Conservation (phyloP, 352 stramenopile genomes). For the Globisporangium radiosum region DNA sequence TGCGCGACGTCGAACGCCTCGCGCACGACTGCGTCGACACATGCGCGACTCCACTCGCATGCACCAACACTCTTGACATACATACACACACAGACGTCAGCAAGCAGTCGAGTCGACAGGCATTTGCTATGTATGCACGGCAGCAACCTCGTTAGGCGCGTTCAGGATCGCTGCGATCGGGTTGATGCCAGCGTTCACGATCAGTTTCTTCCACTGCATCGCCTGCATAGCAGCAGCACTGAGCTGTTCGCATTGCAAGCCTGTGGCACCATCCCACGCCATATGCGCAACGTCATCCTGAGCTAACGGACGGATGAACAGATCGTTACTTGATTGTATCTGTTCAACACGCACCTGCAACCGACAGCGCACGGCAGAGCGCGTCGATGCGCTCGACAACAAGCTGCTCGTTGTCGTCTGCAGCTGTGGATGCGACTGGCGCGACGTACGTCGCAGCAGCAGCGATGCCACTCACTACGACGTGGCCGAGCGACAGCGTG, state of each 20-base stretch:
- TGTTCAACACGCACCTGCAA: slow-evolving; percentile 26
- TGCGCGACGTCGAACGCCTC: slow-evolving; percentile 47
- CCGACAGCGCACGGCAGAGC: slow-evolving; percentile 25
- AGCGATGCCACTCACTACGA: slow-evolving; percentile 44
- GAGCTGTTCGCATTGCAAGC: slow-evolving; percentile 38
- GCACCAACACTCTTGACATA: slow-evolving; percentile 26
- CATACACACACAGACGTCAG: neutral
- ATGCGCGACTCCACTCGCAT: slow-evolving; percentile 34
- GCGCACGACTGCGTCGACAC: slow-evolving; percentile 45
- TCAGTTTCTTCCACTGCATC: slow-evolving; percentile 71
- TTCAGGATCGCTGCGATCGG: slow-evolving; percentile 59
- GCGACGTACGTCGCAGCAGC: slow-evolving; percentile 44
- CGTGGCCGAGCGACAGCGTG: slow-evolving; percentile 27
- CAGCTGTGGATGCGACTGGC: slow-evolving; percentile 17
- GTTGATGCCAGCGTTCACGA: slow-evolving; percentile 81
- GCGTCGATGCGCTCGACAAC: slow-evolving; percentile 17
- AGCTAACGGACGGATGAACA: neutral
- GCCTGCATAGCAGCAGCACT: slow-evolving; percentile 35
- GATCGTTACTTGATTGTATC: too few species aligned
- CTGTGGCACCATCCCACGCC: slow-evolving; percentile 14
- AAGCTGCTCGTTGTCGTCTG: neutral
- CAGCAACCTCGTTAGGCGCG: slow-evolving; percentile 38
- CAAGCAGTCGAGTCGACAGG: too few species aligned
- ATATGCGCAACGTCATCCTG: neutral
- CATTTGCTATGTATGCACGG: neutral